phyloP scores from a whole-genome alignment of 805 yeast species.

The Ogataea philodendri region DNA sequence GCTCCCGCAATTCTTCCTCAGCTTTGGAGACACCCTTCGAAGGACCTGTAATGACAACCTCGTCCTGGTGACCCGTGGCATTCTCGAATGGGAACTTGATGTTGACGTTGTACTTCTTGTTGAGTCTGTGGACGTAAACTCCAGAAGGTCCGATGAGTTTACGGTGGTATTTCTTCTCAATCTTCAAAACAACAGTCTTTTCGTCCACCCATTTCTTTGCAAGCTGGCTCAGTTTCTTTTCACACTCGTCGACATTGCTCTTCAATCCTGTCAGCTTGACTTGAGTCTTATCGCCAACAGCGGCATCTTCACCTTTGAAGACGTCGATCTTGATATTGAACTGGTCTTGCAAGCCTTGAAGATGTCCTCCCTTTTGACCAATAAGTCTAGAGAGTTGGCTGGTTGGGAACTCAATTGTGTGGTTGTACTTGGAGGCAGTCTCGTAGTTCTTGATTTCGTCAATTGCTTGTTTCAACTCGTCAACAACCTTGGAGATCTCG shows the following conservation, averaged over 20 bases:
- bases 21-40: conserved; percentile 85
- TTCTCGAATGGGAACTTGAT: conserved; percentile 69
- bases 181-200: conserved; percentile 55
- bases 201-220: conserved; percentile 85
- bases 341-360: conserved; percentile 66
- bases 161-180: conserved; percentile 78
- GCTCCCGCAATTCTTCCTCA: conserved; percentile 76
- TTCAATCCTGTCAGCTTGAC: conserved; percentile 74
- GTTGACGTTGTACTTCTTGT: conserved; percentile 79
- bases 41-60: conserved; percentile 79
- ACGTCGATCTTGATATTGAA: conserved; percentile 77
- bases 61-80: conserved; percentile 49
- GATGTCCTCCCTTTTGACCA: conserved; percentile 82
- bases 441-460: conserved; percentile 44
- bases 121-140: conserved; percentile 75
- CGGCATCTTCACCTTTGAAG: conserved; percentile 46
- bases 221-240: conserved; percentile 51
- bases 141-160: conserved; percentile 83
- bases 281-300: conserved; percentile 40
- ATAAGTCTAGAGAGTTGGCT: conserved; percentile 73
- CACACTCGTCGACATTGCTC: conserved; percentile 73
- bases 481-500: conserved; percentile 55
- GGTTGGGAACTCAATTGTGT: conserved; percentile 61
- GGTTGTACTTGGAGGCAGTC: conserved; percentile 39
- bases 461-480: conserved; percentile 52